Conservation (phyloP, 2,329 filamentous ascomycete species). For the Aspergillus fijiensis region DNA sequence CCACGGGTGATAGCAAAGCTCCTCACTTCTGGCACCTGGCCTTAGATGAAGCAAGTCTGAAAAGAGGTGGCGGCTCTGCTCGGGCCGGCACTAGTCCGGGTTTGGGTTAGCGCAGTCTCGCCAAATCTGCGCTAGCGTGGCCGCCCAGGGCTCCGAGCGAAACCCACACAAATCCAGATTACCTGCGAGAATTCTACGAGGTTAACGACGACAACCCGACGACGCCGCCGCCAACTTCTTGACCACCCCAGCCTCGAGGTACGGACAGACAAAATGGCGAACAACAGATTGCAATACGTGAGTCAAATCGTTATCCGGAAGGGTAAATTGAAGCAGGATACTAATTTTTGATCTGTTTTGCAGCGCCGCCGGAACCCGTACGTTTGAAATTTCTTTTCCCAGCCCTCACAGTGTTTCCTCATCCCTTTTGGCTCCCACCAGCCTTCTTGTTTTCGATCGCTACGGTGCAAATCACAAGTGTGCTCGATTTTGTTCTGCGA, state of each 20-base stretch:
- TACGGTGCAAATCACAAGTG: conserved; percentile 16
- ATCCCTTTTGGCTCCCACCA: conserved; percentile 15
- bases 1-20: conserved; percentile 27
- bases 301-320: conserved; percentile 24
- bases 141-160: conserved; percentile 42
- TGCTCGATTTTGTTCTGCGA: conserved; percentile 1
- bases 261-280: conserved; percentile 52
- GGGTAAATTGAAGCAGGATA: conserved; percentile 11
- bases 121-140: conserved; percentile 40
- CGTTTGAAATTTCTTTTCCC: conserved; percentile 45
- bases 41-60: conserved; percentile 27
- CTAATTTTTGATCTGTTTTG: conserved; percentile 28
- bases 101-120: conserved; percentile 33
- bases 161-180: conserved; percentile 48
- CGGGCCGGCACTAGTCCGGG: conserved; percentile 23
- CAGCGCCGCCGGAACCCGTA: conserved; percentile 79
- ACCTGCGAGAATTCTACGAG: conserved; percentile 42
- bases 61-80: conserved; percentile 40
- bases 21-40: conserved; percentile 19
- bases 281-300: conserved; percentile 54
- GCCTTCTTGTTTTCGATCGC: conserved; percentile 18
- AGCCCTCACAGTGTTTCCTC: conserved; percentile 15
- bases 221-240: conserved; percentile 41
- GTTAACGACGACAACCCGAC: conserved; percentile 45
- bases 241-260: conserved; percentile 41